Evolutionary conservation across 169 alveolate species (phyloP).

Genomic region (Plasmodium gaboni): DNA sequence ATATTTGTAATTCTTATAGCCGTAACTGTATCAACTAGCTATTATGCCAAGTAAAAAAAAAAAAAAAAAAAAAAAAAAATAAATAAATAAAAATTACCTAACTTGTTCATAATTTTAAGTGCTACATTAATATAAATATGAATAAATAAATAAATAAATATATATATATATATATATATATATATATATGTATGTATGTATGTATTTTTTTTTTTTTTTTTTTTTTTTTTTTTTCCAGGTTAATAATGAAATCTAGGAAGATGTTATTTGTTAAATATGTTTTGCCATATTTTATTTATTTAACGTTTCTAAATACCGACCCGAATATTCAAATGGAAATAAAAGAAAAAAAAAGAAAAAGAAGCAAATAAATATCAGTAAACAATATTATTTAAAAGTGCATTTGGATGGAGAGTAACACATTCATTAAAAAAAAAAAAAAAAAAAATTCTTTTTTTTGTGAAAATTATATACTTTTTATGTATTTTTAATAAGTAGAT

Average conservation of each 20-base stretch:
- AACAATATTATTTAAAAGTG: no score
- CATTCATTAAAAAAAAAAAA: no score
- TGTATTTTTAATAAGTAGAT: no score
- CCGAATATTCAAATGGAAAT: slow-evolving; percentile 45
- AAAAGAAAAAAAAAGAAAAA: slow-evolving; percentile 25
- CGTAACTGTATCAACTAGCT: slow-evolving; percentile 17
- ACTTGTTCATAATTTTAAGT: not conserved
- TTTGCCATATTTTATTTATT: slow-evolving; percentile 69
- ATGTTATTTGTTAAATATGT: slow-evolving; percentile 68
- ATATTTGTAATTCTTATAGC: slow-evolving; percentile 52
- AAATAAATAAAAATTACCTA: not conserved
- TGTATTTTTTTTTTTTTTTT: slow-evolving; percentile 1
- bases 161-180: not conserved
- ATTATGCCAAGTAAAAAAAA: slow-evolving; percentile 24
- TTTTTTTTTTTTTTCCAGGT: slow-evolving; percentile 2
- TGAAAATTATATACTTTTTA: no score
- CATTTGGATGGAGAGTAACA: no score
- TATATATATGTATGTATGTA: not conserved
- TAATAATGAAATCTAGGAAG: slow-evolving; percentile 60
- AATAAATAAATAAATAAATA: not conserved
- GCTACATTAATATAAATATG: not conserved
- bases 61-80: not conserved
- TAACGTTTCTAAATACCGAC: slow-evolving; percentile 63
- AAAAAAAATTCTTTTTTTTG: no score
- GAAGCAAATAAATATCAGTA: no score